Percentiles rank a stretch among this genome's conserved stretches.
phyloP scores from a whole-genome alignment of 2,329 filamentous ascomycete genomes.

The Aureobasidium pullulans region DNA sequence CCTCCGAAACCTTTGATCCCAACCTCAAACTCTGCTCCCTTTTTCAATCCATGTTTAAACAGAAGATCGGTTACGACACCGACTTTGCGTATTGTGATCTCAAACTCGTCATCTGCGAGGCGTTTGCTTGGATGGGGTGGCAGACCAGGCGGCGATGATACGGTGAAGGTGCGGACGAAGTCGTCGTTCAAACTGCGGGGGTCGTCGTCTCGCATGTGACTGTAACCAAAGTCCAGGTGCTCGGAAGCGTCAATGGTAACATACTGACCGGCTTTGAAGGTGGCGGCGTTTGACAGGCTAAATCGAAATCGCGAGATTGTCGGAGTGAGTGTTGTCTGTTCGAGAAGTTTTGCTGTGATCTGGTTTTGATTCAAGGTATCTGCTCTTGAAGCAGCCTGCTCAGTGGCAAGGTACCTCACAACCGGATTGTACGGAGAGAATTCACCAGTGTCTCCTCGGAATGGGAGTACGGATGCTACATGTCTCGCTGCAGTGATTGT shows the following conservation, averaged over 20 bases:
- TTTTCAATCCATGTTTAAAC: conserved; percentile 35
- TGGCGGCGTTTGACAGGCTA: conserved; percentile 33
- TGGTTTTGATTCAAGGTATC: conserved; percentile 6
- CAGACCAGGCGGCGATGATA: conserved; percentile 52
- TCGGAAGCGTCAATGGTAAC: conserved; percentile 64
- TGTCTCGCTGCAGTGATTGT: conserved; percentile 54
- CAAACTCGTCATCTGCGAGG: conserved; percentile 44
- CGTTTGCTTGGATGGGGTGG: conserved; percentile 21
- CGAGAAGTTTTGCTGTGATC: conserved; percentile 49
- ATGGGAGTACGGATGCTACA: conserved; percentile 58
- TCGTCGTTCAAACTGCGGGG: conserved; percentile 78
- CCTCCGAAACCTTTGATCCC: conserved; percentile 69
- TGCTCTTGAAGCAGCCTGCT: conserved; percentile 38
- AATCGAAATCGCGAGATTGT: conserved; percentile 61
- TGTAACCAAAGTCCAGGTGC: conserved; percentile 66
- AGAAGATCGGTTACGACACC: conserved; percentile 62
- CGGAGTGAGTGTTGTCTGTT: conserved; percentile 55
- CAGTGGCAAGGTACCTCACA: conserved; percentile 56
- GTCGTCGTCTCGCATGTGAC: conserved; percentile 77
- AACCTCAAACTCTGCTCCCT: conserved; percentile 45
- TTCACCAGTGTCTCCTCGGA: conserved; percentile 54
- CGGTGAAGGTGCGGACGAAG: conserved; percentile 74
- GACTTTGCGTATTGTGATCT: conserved; percentile 64
- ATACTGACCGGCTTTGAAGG: conserved; percentile 67
- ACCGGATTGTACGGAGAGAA: conserved; percentile 73